A percentile compares a stretch with the other conserved stretches of the same genome.
Conservation (phyloP, 139 green algal species). For the Chlamydomonas urium region DNA sequence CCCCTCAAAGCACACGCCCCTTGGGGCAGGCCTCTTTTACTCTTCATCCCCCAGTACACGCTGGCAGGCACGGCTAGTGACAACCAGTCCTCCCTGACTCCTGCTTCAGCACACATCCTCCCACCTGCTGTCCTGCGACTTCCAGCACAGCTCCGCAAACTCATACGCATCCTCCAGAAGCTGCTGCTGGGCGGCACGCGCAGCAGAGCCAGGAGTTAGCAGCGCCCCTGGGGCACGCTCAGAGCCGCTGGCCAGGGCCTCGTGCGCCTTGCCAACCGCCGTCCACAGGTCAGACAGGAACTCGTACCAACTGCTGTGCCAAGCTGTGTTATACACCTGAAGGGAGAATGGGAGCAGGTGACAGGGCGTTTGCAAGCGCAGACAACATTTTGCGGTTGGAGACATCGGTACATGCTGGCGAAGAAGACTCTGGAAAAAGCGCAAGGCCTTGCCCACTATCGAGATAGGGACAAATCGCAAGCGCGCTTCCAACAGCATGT, state of each 20-base stretch:
- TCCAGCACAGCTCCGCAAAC: constrained; percentile 7
- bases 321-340: constrained; percentile 32
- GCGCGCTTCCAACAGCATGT: no score
- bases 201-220: no score
- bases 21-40: not conserved
- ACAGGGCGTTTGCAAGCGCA: no score
- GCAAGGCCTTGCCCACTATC: no score
- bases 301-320: constrained; percentile 26
- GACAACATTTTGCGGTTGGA: no score
- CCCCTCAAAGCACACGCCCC: not conserved
- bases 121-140: not conserved
- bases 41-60: not conserved
- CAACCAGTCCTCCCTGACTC: not conserved
- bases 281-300: constrained; percentile 34
- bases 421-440: no score
- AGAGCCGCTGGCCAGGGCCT: not conserved
- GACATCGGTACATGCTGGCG: no score
- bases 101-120: not conserved
- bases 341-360: no score
- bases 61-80: not conserved
- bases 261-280: constrained; percentile 16
- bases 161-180: not conserved
- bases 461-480: no score
- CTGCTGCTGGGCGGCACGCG: not conserved
- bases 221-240: no score